phyloP scores from a whole-genome alignment of 2,329 filamentous ascomycete species.

The Penicillium aurantiogriseum region DNA sequence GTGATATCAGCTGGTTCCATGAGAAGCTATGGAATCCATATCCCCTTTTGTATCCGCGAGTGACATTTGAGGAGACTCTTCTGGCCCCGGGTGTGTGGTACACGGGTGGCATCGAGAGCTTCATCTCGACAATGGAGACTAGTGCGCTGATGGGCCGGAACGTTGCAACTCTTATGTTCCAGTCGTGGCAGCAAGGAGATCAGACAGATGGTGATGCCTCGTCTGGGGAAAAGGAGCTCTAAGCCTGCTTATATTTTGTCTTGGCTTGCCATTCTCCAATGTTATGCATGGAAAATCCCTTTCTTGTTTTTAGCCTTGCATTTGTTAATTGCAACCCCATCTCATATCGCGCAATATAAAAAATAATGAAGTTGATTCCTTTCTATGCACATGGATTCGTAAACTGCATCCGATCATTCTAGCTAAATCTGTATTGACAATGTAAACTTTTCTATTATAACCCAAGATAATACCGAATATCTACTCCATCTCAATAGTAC shows the following conservation, averaged over 20 bases:
- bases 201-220: not conserved
- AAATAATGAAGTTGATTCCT: conserved; percentile 6
- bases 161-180: conserved; percentile 55
- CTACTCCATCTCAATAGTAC: too few relatives aligned
- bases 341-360: not conserved
- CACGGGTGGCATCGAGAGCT: conserved; percentile 74
- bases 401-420: conserved; percentile 3
- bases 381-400: conserved; percentile 17
- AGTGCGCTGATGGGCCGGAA: conserved; percentile 80
- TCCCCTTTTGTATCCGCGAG: conserved; percentile 76
- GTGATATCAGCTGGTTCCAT: conserved; percentile 70
- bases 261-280: not conserved
- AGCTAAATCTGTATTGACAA: too few relatives aligned
- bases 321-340: not conserved
- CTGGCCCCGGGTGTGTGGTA: conserved; percentile 58
- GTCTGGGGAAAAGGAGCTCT: not conserved
- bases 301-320: not conserved
- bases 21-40: conserved; percentile 80
- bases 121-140: conserved; percentile 98
- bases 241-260: not conserved
- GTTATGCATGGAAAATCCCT: not conserved
- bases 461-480: too few relatives aligned
- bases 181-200: conserved; percentile 45
- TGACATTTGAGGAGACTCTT: conserved; percentile 80
- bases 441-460: too few relatives aligned